phyloP scores from a whole-genome alignment of 192 early-diverging fungal genomes.

The Geranomyces variabilis region DNA sequence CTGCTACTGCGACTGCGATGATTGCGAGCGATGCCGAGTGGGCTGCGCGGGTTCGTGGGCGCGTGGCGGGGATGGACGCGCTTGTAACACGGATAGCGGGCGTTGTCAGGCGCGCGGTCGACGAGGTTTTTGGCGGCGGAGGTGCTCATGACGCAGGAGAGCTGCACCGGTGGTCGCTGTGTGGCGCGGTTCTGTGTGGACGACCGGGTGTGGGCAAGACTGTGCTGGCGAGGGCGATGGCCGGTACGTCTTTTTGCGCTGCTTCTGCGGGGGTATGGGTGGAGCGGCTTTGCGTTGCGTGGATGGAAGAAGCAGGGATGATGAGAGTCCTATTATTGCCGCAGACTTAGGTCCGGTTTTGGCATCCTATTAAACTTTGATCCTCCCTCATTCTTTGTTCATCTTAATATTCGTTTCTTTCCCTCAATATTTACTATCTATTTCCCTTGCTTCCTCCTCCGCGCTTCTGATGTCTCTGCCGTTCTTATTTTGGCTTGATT shows the following conservation, averaged over 20 bases:
- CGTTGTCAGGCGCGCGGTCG: not conserved
- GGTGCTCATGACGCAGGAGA: too few relatives aligned
- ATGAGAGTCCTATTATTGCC: not conserved
- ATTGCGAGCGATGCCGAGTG: not conserved
- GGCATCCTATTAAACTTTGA: too few relatives aligned
- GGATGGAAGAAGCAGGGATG: not conserved
- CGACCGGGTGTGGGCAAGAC: slow-evolving; percentile 26
- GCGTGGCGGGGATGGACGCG: not conserved
- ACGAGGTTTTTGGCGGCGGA: not conserved
- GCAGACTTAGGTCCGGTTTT: too few relatives aligned
- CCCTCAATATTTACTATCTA: not conserved
- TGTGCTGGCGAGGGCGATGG: slow-evolving; percentile 14
- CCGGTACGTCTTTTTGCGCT: slow-evolving; percentile 14
- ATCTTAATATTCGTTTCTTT: not conserved
- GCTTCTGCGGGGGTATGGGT: not conserved
- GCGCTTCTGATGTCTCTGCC: too few relatives aligned
- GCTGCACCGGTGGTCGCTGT: not conserved
- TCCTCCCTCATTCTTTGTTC: too few relatives aligned
- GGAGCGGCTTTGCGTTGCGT: not conserved
- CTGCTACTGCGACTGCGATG: not conserved
- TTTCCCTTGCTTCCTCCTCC: not conserved
- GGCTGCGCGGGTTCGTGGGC: not conserved
- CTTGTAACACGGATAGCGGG: not conserved
- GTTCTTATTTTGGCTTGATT: too few relatives aligned
- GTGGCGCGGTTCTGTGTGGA: slow-evolving; percentile 14